A percentile compares a stretch with the other conserved stretches of the same genome.
These are phyloP conservation scores for Penstemon davidsonii DNA, from an alignment of 257 asterid species.

Conservation along the genomic window DNA sequence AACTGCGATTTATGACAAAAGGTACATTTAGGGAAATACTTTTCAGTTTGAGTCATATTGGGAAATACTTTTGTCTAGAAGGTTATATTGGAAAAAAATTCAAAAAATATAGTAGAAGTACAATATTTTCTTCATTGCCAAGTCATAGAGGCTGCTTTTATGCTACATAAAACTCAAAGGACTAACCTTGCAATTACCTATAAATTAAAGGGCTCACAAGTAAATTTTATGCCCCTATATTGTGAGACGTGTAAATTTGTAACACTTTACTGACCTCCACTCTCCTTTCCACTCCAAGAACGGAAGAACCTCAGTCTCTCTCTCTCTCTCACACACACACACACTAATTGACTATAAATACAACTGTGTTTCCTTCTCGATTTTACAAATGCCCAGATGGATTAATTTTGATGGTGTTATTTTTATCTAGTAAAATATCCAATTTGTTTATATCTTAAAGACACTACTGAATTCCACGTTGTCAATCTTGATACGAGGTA, in stretches of 20 bases:
- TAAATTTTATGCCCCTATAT: background rate
- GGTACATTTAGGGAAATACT: too few species aligned
- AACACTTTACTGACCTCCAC: constrained; percentile 19
- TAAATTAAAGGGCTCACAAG: too few species aligned
- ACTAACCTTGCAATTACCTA: background rate
- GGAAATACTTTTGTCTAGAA: too few species aligned
- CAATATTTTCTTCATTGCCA: too few species aligned
- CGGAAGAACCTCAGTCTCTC: constrained; percentile 12
- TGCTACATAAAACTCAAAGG: background rate
- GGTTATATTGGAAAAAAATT: too few species aligned
- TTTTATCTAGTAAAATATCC: background rate
- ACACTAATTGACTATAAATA: background rate
- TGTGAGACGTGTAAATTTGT: constrained; percentile 6
- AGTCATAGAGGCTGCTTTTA: too few species aligned
- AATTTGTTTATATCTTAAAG: constrained; percentile 1
- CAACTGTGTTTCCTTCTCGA: too few species aligned
- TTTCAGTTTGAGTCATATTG: too few species aligned
- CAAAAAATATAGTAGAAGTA: too few species aligned
- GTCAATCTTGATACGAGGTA: constrained; percentile 2
- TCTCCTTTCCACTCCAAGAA: constrained; percentile 19
- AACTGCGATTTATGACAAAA: too few species aligned
- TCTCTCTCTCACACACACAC: constrained; percentile 18
- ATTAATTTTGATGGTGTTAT: constrained; percentile 8
- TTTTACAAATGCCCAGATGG: constrained; percentile 2
- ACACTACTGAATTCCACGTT: background rate